Evolutionary conservation across 208 protist genomes (phyloP).

Genomic region (Acanthamoeba lenticulata): DNA sequence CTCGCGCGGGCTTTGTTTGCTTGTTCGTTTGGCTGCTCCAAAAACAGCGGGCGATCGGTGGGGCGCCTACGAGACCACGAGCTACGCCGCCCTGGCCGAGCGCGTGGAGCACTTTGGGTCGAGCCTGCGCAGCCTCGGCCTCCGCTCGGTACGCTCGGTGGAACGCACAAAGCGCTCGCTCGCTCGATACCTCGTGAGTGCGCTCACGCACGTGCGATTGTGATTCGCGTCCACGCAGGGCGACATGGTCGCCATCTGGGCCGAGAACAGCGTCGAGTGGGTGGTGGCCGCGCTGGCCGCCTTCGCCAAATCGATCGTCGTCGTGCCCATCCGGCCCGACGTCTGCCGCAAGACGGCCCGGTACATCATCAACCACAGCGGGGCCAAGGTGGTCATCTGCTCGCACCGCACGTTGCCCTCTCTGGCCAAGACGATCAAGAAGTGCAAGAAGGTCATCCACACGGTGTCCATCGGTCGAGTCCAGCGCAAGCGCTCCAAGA

Average conservation of each 20-base stretch:
- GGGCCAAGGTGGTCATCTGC: not conserved
- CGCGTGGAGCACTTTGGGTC: conserved; percentile 47
- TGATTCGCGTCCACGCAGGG: not conserved
- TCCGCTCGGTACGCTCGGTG: not conserved
- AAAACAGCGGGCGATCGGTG: not conserved
- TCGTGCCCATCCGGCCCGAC: conserved; percentile 10
- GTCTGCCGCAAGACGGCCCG: not conserved
- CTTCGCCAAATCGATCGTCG: not conserved
- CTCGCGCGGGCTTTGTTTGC: not conserved
- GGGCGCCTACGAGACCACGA: conserved; percentile 21
- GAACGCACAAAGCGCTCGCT: not conserved
- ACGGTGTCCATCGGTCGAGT: not conserved
- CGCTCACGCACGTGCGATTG: not conserved
- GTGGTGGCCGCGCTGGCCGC: not conserved
- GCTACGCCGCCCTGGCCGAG: not conserved
- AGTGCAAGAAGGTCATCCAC: not conserved
- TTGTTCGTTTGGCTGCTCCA: not conserved
- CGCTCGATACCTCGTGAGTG: not conserved
- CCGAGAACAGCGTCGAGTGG: conserved; percentile 56
- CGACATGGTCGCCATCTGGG: conserved; percentile 26
- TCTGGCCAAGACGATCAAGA: not conserved
- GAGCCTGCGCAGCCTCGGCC: not conserved
- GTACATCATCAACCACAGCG: conserved; percentile 27
- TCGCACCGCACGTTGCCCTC: not conserved
- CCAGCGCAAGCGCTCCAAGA: not conserved